A percentile compares a stretch with the other conserved stretches of the same genome.
These are phyloP conservation scores for Monosporascus ibericus DNA, from an alignment of 2,329 filamentous ascomycete species.

Conservation along the genomic window DNA sequence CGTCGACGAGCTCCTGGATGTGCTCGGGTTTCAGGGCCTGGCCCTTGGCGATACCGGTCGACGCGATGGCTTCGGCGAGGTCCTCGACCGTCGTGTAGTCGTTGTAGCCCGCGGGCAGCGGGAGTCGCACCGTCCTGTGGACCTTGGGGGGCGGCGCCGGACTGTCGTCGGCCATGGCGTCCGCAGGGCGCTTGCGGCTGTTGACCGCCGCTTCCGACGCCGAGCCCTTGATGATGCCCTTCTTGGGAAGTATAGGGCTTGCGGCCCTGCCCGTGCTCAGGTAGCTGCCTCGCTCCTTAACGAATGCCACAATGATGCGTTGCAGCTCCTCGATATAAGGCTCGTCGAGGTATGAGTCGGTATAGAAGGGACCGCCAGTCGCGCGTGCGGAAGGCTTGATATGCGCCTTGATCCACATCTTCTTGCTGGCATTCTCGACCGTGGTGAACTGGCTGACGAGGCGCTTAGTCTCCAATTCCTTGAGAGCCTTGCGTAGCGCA, in stretches of 20 bases:
- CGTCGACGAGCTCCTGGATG: constrained; percentile 78
- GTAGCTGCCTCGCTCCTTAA: constrained; percentile 26
- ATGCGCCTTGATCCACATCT: constrained; percentile 90
- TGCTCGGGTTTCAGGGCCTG: constrained; percentile 66
- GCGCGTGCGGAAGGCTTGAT: constrained; percentile 83
- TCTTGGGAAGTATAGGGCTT: constrained; percentile 44
- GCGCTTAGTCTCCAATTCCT: constrained; percentile 73
- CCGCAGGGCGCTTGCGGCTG: constrained; percentile 47
- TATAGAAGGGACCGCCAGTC: constrained; percentile 92
- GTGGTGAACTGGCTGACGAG: constrained; percentile 87
- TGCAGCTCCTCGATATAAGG: constrained; percentile 78
- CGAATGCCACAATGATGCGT: constrained; percentile 28
- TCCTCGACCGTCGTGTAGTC: constrained; percentile 75
- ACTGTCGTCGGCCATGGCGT: constrained; percentile 29
- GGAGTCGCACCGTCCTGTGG: constrained; percentile 34
- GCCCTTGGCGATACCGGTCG: constrained; percentile 64
- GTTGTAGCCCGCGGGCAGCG: constrained; percentile 60
- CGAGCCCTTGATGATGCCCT: constrained; percentile 47
- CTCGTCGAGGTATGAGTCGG: constrained; percentile 82
- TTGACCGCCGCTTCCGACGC: constrained; percentile 29
- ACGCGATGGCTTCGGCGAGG: constrained; percentile 69
- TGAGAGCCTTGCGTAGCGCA: constrained; percentile 73
- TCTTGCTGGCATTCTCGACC: constrained; percentile 83
- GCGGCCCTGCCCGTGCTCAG: constrained; percentile 27
- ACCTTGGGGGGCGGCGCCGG: constrained; percentile 22